These are phyloP conservation scores for Xerocomus brunneocitrinus DNA, from an alignment of 768 basidiomycete genomes.

Conservation along the genomic window DNA sequence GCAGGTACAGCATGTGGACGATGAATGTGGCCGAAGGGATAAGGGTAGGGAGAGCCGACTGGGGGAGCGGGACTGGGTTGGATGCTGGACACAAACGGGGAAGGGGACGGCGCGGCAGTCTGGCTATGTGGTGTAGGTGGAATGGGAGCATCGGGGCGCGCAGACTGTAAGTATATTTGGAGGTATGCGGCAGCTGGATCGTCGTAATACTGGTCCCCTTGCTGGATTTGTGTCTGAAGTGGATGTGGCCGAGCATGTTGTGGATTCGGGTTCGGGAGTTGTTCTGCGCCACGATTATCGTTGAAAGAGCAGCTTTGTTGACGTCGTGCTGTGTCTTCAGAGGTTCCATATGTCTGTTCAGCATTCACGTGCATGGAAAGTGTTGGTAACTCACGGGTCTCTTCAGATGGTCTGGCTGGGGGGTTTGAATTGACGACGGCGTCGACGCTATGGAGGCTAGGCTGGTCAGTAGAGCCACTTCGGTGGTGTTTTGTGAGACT, in stretches of 20 bases:
- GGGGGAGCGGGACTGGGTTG: too few relatives aligned
- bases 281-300: constrained; percentile 20
- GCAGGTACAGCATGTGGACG: too few relatives aligned
- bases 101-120: too few relatives aligned
- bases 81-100: too few relatives aligned
- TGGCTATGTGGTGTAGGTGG: too few relatives aligned
- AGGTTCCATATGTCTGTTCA: constrained; percentile 10
- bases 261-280: constrained; percentile 14
- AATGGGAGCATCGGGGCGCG: too few relatives aligned
- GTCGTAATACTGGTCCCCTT: too few relatives aligned
- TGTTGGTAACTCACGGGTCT: constrained; percentile 26
- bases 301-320: constrained; percentile 2
- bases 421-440: constrained; percentile 49
- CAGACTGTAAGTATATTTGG: too few relatives aligned
- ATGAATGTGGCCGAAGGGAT: too few relatives aligned
- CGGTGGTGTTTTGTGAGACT: constrained; percentile 48
- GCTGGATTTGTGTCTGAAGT: constrained; percentile 35
- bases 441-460: constrained; percentile 56
- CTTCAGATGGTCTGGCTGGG: constrained; percentile 21
- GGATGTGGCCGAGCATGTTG: constrained; percentile 34
- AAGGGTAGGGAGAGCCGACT: too few relatives aligned
- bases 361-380: constrained; percentile 5
- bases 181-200: too few relatives aligned
- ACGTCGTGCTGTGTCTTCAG: constrained; percentile 9
- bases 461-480: constrained; percentile 56